phyloP scores from a whole-genome alignment of 2,329 filamentous ascomycete genomes.

The Fusarium longipes region DNA sequence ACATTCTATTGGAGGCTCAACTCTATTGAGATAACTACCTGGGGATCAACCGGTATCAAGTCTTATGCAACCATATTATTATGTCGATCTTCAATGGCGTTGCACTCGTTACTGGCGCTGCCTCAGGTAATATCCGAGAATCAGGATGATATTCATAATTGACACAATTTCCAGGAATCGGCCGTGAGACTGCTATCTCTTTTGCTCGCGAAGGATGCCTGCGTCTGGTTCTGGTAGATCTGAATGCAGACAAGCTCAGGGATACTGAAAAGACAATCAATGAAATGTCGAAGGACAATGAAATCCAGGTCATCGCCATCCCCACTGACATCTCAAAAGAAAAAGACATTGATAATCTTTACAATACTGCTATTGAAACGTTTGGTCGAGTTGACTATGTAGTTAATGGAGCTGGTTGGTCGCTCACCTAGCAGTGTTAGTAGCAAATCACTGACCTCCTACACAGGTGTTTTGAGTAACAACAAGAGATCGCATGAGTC shows the following conservation, averaged over 20 bases:
- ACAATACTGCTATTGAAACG: neutral
- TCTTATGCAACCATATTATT: neutral
- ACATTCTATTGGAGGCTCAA: neutral
- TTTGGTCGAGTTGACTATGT: conserved; percentile 19
- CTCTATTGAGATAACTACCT: neutral
- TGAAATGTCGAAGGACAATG: neutral
- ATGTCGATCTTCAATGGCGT: conserved; percentile 24
- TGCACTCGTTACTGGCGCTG: conserved; percentile 23
- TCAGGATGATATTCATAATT: neutral
- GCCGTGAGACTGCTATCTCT: conserved; percentile 3
- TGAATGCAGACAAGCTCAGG: neutral
- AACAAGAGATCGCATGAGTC: conserved; percentile 22
- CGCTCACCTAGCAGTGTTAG: neutral
- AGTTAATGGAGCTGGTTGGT: conserved; percentile 19
- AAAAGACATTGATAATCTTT: conserved; percentile 1
- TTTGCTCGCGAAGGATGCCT: conserved; percentile 10
- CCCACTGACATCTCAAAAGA: conserved; percentile 24
- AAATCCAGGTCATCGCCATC: neutral
- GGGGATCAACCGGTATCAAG: neutral
- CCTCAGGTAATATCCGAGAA: conserved; percentile 1
- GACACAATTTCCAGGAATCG: conserved; percentile 3
- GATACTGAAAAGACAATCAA: neutral
- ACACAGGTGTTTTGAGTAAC: conserved; percentile 9
- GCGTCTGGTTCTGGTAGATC: neutral
- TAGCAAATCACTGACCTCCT: neutral